Base-by-base conservation (phyloP, 2,329 filamentous ascomycete genomes). In the Xylaria sp. region DNA sequence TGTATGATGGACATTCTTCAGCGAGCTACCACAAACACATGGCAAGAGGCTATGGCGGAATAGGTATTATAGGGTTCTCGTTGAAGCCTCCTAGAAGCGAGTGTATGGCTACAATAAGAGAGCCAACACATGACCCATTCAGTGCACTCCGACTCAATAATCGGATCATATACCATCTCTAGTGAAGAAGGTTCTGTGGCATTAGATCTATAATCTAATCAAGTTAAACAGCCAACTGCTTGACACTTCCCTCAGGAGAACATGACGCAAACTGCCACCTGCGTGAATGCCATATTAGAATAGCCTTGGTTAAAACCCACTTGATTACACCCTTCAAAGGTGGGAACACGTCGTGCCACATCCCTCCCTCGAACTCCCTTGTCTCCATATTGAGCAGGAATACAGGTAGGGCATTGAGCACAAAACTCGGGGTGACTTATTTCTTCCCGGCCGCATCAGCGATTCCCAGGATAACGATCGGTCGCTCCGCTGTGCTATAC, bases 381-480 rank as follows among this genome's bases (percentile, higher is more conserved):
- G 69, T 71, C 17, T 72, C 68, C 67, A 70, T 70, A 55, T 71
- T 72, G 14, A 70, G 57, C 8, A 70, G 64, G 50, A 71, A 72
- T 14, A 72, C 60, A 0, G 65, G 70, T 1, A 70, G 28, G 4
- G 37, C 58, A 46, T 71, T 72, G 54, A 71, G 67, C 17, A 72
- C 14, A 12, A 70, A 64, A 12, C 43, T 49, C 6, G 9, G 37
- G n/a, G 25, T 69, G 14, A 70, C 55, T 49, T 67, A 65, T 31
- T 70, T 60, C n/a, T 55, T 68, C 57, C 69, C 67, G 17, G 69
- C 66, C 38, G 64, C 53, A 6, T 66, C 66, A 1, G 68, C 65
- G 35, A 71, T 69, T 1, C 49, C 49, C 0, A 71, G 54, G 15
- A 71, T 71, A 23, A 69, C 66, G 40, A 71, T 70, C 0, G 69